These are phyloP conservation scores for Przewalskia tangutica DNA, from an alignment of 257 asterid species.

Conservation along the genomic window DNA sequence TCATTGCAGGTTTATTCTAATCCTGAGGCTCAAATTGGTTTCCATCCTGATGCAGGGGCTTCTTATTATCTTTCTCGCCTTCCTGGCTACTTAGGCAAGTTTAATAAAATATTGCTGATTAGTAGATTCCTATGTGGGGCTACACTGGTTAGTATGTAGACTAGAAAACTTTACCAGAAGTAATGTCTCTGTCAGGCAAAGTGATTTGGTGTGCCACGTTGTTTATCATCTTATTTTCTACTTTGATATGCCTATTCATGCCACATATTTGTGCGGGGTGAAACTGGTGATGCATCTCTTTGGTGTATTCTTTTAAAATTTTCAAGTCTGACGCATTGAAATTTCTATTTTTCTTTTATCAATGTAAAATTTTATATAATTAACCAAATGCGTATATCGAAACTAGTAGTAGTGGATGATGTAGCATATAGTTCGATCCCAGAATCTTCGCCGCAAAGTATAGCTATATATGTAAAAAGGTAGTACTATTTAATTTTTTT, in stretches of 20 bases:
- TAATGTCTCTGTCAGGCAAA: neutral
- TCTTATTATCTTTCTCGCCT: conserved; percentile 96
- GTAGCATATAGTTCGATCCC: neutral
- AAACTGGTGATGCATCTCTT: neutral
- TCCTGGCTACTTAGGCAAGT: conserved; percentile 89
- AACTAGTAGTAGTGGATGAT: neutral
- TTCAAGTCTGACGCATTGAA: neutral
- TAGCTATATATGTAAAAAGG: neutral
- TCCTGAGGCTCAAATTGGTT: conserved; percentile 91
- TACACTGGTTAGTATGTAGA: neutral
- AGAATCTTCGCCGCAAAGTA: neutral
- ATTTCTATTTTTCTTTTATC: neutral
- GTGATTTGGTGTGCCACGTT: neutral
- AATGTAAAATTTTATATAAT: neutral
- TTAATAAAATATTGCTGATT: neutral
- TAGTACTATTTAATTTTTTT: neutral
- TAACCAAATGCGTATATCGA: neutral
- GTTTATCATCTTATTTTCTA: neutral
- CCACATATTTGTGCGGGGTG: neutral
- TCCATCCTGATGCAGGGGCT: conserved; percentile 98
- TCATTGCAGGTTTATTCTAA: conserved; percentile 54
- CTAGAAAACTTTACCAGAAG: neutral
- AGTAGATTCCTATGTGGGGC: neutral
- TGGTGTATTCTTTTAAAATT: neutral
- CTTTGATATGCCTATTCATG: neutral